Conservation (phyloP, 129 eudicot species). For the Oenanthe sinensis region DNA sequence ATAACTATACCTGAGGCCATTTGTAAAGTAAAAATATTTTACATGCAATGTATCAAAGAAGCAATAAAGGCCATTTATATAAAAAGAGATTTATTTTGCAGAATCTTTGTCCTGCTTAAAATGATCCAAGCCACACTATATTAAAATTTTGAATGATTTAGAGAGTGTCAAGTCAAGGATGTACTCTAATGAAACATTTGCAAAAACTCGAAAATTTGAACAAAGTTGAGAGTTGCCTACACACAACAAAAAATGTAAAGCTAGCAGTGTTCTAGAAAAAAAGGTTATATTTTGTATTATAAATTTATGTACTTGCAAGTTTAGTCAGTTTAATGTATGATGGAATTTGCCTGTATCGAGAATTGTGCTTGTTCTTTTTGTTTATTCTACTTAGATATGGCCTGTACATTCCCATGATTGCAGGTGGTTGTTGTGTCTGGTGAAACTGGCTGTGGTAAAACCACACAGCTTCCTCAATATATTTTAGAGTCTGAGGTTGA, state of each 20-base stretch:
- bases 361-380: neutral
- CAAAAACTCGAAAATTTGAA: neutral
- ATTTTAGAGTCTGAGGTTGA: constrained; percentile 75
- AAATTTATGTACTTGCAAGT: neutral
- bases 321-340: neutral
- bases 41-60: neutral
- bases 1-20: neutral
- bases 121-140: neutral
- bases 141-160: neutral
- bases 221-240: neutral
- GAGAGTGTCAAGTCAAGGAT: neutral
- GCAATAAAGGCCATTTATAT: neutral
- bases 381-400: neutral
- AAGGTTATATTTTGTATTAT: neutral
- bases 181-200: neutral
- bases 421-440: constrained; percentile 89
- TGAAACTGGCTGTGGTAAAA: constrained; percentile 90
- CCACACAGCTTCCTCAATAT: constrained; percentile 86
- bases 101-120: neutral
- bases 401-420: constrained; percentile 17
- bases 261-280: neutral
- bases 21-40: neutral
- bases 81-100: neutral
- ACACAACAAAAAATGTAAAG: neutral
- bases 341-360: neutral